Conservation (phyloP, 495 filamentous ascomycete genomes). For the Cercophora sp. region DNA sequence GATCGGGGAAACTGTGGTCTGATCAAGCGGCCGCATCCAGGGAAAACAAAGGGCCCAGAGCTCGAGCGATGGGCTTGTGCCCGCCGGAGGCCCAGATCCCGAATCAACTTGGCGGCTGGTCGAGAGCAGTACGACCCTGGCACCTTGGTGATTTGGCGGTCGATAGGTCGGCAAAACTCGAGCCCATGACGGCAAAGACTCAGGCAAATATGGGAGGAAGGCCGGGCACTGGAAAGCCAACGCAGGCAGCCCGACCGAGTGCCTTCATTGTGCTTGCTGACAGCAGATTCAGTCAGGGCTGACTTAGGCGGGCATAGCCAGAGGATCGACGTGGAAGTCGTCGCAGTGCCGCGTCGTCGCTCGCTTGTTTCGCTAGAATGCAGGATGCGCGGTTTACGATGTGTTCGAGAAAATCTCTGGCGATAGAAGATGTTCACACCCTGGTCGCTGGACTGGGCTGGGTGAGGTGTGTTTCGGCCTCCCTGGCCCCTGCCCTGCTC, state of each 20-base stretch:
- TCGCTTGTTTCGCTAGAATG: not conserved
- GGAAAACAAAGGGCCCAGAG: not conserved
- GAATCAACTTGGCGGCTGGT: too few species aligned
- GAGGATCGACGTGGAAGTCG: not conserved
- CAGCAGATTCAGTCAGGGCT: not conserved
- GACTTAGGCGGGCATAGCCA: not conserved
- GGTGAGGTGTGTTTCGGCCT: not conserved
- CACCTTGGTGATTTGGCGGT: too few species aligned
- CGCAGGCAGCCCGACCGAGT: not conserved
- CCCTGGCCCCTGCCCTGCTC: not conserved
- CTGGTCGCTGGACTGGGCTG: not conserved
- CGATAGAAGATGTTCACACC: too few species aligned
- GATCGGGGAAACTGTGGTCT: not conserved
- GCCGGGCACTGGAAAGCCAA: not conserved
- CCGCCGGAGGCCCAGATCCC: not conserved
- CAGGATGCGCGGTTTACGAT: too few species aligned
- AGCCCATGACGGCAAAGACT: not conserved
- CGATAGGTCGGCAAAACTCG: conserved; percentile 6
- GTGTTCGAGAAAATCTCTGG: too few species aligned
- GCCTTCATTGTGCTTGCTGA: not conserved
- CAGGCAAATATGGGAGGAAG: not conserved
- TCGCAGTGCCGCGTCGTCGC: not conserved
- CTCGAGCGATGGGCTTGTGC: not conserved
- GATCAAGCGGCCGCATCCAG: too few species aligned
- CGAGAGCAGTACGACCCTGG: too few species aligned